Evolutionary conservation across 1,284 basidiomycete genomes (phyloP).

Genomic region (Pseudozyma sp.): DNA sequence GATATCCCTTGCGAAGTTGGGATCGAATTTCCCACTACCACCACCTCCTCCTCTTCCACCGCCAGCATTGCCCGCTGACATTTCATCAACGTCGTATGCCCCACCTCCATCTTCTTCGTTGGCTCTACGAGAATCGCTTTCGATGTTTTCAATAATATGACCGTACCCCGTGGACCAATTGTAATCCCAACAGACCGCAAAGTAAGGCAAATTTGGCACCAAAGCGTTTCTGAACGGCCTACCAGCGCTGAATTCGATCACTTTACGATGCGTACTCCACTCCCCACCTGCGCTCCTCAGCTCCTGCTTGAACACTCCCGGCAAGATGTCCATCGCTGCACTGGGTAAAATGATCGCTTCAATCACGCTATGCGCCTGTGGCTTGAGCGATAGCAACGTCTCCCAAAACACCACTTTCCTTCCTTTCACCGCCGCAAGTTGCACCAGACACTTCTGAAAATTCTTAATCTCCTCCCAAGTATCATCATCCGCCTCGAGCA

Average conservation of each 20-base stretch:
- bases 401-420: conserved; percentile 94
- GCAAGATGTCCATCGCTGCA: conserved; percentile 83
- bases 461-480: conserved; percentile 85
- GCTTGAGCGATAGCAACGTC: conserved; percentile 84
- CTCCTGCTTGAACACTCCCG: conserved; percentile 95
- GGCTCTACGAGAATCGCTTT: conserved; percentile 70
- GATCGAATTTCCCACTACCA: conserved; percentile 35
- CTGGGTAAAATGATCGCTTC: conserved; percentile 89
- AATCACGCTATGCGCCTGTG: conserved; percentile 90
- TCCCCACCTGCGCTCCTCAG: conserved; percentile 90
- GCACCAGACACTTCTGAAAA: conserved; percentile 98
- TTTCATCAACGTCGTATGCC: conserved; percentile 71
- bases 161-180: conserved; percentile 83
- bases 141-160: conserved; percentile 73
- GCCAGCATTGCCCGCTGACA: conserved; percentile 16
- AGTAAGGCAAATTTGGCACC: conserved; percentile 96
- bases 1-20: conserved; percentile 87
- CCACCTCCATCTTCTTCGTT: conserved; percentile 65
- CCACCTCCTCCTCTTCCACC: conserved; percentile 15
- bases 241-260: conserved; percentile 87
- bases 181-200: conserved; percentile 97
- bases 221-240: conserved; percentile 70
- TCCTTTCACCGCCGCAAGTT: conserved; percentile 84
- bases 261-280: conserved; percentile 96
- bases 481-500: conserved; percentile 94